Conservation (phyloP, 2,329 filamentous ascomycete species). For the Stagonosporopsis rhizophila region DNA sequence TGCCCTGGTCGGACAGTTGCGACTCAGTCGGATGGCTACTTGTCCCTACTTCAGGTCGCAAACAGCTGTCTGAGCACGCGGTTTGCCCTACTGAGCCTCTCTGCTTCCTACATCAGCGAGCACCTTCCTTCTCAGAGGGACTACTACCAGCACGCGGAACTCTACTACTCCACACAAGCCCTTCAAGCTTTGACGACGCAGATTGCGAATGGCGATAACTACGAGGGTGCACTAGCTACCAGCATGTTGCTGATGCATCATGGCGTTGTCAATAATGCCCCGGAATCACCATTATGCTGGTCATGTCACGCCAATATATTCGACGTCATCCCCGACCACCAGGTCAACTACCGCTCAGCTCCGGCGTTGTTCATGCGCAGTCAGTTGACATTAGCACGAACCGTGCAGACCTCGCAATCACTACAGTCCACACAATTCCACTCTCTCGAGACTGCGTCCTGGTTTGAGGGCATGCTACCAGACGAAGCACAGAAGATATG, state of each 20-base stretch:
- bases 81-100: constrained; percentile 42
- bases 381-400: constrained; percentile 40
- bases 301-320: constrained; percentile 44
- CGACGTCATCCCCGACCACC: constrained; percentile 35
- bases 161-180: constrained; percentile 45
- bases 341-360: constrained; percentile 35
- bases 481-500: constrained; percentile 36
- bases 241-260: constrained; percentile 47
- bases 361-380: constrained; percentile 39
- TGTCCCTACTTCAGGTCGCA: constrained; percentile 31
- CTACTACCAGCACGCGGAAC: constrained; percentile 39
- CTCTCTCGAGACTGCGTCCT: constrained; percentile 35
- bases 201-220: constrained; percentile 37
- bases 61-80: constrained; percentile 40
- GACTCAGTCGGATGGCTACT: constrained; percentile 38
- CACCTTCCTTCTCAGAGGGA: constrained; percentile 39
- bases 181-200: constrained; percentile 38
- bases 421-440: constrained; percentile 32
- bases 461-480: constrained; percentile 32
- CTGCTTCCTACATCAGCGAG: constrained; percentile 43
- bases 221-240: constrained; percentile 40
- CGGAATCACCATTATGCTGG: constrained; percentile 42
- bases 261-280: constrained; percentile 32
- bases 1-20: constrained; percentile 41
- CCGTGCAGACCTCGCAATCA: constrained; percentile 32